Percentiles rank a stretch among this genome's conserved stretches.
phyloP scores from a whole-genome alignment of 441 rosid genomes.

The Aleurites moluccanus region DNA sequence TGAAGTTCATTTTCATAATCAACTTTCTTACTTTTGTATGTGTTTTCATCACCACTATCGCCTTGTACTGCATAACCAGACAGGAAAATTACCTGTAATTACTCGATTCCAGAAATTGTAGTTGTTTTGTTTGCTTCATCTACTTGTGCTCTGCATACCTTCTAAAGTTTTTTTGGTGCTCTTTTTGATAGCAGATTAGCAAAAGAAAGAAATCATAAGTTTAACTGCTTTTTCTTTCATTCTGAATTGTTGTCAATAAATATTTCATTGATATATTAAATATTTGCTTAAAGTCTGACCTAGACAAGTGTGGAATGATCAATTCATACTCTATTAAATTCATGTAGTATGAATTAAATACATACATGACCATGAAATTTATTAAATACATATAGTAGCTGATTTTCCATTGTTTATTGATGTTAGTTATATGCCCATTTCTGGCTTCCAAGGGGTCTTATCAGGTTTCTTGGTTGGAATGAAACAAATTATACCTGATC shows the following conservation, averaged over 20 bases:
- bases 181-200: not conserved
- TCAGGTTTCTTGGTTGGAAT: slow-evolving; percentile 90
- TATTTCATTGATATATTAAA: not conserved
- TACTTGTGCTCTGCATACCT: not conserved
- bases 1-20: slow-evolving; percentile 83
- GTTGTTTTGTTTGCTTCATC: slow-evolving; percentile 16
- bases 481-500: slow-evolving; percentile 95
- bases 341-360: too few relatives aligned
- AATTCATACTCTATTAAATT: slow-evolving; percentile 4
- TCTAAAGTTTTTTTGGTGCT: not conserved
- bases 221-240: not conserved
- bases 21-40: slow-evolving; percentile 80
- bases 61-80: slow-evolving; percentile 79
- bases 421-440: slow-evolving; percentile 86
- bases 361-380: too few relatives aligned
- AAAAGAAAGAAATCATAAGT: not conserved
- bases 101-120: slow-evolving; percentile 7
- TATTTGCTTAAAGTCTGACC: slow-evolving; percentile 1
- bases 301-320: not conserved
- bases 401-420: slow-evolving; percentile 13
- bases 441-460: slow-evolving; percentile 92
- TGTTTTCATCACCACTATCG: slow-evolving; percentile 78
- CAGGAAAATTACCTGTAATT: slow-evolving; percentile 83
- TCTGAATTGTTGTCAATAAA: not conserved
- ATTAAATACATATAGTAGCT: not conserved